Evolutionary conservation across 495 filamentous ascomycete species (phyloP).

Genomic region (Penicillium goetzii): DNA sequence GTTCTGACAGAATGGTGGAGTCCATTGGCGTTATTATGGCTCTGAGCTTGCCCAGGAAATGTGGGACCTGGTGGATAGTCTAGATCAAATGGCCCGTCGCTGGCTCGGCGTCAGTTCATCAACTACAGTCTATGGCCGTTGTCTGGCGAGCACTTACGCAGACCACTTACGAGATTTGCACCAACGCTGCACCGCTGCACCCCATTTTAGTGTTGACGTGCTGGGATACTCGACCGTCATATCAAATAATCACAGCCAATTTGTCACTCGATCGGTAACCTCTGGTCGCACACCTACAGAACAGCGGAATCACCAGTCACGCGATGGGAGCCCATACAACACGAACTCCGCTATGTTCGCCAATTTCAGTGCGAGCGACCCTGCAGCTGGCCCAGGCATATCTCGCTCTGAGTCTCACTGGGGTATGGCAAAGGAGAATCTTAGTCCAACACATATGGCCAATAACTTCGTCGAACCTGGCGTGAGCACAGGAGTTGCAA

Average conservation of each 20-base stretch:
- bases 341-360: neutral
- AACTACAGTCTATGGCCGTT: neutral
- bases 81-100: neutral
- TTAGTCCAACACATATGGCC: neutral
- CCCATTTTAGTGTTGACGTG: constrained; percentile 14
- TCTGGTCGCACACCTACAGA: neutral
- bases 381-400: neutral
- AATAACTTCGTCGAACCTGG: neutral
- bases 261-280: neutral
- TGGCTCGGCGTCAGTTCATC: neutral
- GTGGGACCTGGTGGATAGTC: neutral
- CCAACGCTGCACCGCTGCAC: constrained; percentile 3
- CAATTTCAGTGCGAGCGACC: neutral
- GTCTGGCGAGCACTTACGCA: neutral
- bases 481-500: neutral
- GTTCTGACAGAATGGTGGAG: neutral
- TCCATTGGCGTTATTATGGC: constrained; percentile 21
- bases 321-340: neutral
- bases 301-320: neutral
- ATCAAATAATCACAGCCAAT: neutral
- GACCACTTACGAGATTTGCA: constrained; percentile 18
- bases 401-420: neutral
- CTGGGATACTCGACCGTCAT: constrained; percentile 13
- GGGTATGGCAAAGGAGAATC: neutral
- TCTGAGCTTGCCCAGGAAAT: neutral